Base-by-base conservation (phyloP, 768 basidiomycete species). In the Boletus bicolor region DNA sequence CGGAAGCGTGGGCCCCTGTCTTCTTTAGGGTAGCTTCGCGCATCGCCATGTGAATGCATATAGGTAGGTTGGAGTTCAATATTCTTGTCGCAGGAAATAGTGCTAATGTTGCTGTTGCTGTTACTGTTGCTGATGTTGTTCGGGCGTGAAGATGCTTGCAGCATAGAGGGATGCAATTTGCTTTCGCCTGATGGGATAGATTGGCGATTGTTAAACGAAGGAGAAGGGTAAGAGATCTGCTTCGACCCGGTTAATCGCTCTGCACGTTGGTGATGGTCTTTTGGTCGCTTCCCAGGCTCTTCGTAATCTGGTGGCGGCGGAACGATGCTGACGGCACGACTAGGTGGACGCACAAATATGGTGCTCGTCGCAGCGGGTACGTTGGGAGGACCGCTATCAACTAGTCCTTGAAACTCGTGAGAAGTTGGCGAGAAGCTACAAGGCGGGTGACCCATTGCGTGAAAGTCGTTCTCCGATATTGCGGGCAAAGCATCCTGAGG, bases 391-490 rank as follows among this genome's bases (percentile, higher is more conserved):
- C 44, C 24, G 5, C 9, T 24, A 17, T 55, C 54, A 17, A 39
- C 39, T 12, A 17, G 21, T 26, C 53, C 58, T 49, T 43, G 54
- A 32, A 51, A 34, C 19, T 41, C 41, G 15, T 50, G 46, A 37
- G 48, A 19, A 26, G 49, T 36, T 6, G 55, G 55, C 17, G 39
- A 41, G 14, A 64, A 54, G 47, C 47, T 47, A 35, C 36, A 51
- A 10, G 53, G 37, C 1, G 45, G 41, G 46, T 62, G 59, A 7
- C 58, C 47, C 57, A 65, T 61, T 12, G 69, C 60, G 49, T 73
- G 72, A 54, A 76, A 73, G 19, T 73, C 72, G 36, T 73, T 68
- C 53, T 76, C 75, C 2, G 73, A 73, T 46, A 75, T 70, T 41
- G 63, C 48, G 53, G 65, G 46, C 53, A 68, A 37, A 39, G 45